Base-by-base conservation (phyloP, 176 grass and related monocot species). In the Urochloa ruziziensis region DNA sequence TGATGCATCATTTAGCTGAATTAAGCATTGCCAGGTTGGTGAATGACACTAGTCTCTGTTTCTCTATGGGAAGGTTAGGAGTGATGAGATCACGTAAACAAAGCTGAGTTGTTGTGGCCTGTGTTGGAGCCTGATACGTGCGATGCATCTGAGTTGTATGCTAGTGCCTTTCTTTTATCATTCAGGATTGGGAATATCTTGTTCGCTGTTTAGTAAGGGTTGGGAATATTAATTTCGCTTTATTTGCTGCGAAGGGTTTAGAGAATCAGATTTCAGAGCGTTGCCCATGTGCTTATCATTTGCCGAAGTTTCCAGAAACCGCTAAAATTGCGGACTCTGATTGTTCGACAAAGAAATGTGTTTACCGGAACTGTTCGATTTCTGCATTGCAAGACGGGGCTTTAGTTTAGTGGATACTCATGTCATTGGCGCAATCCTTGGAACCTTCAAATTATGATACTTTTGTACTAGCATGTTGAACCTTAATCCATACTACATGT, bases 1-100 rank as follows among this genome's bases (percentile, higher is more conserved):
- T 86, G 70, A 19, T 43, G 24, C 75, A 75, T 89, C 61, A 59
- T 27, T 70, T 70, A 70, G 66, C 65, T 58, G 35, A 54, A 68
- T 39, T 80, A 68, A 6, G 62, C 23, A 80, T 11, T 43, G 65
- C 24, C 35, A 58, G 64, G 9, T 80, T 56, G 63, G 63, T 29
- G 63, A 37, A 10, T 14, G 16, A 35, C 7, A 53, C 52, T 34
- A 29, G 32, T 36, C 77, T 51, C 62, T 51, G 29, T 61, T 52
- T 67, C 62, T 6, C 12, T 25, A 65, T 67, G 77, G 18, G 60
- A 66, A 79, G 6, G 39, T n/a, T n/a, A n/a, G n/a, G 19, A 21
- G 70, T 17, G 23, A 9, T 75, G 34, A 56, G 43, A 83, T 62
- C 18, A 62, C 28, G 42, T 59, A 66, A 48, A 74, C 17, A 74